Evolutionary conservation across 2,329 filamentous ascomycete genomes (phyloP), one percentile per base, ranked within the genome.

Genomic region (Colletotrichum lupini): DNA sequence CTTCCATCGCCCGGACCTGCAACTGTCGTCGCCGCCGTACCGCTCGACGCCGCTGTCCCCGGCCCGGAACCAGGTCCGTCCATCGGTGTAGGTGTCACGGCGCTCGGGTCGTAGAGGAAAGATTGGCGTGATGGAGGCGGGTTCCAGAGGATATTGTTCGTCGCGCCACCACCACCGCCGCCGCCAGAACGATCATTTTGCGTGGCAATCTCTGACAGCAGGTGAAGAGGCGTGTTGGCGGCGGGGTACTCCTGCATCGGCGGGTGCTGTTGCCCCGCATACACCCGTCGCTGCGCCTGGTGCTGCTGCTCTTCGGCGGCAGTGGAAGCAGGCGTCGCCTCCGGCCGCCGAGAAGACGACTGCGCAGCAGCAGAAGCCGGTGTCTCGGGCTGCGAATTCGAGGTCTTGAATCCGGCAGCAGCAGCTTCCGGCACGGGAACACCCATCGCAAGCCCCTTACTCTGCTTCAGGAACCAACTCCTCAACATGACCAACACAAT

Each of bases 401-500:
- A 19, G n/a, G 19, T 6, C 68, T 14, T 71, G 9, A 75, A 42
- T 26, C 9, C 14, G 8, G 63, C 49, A 32, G 35, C 14, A 11
- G 28, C 37, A 24, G n/a, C 60, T 42, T 74, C 76, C 73, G 56
- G 49, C 65, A n/a, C 42, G n/a, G 12, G 63, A 49, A 24, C 61
- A 2, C 52, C 68, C 26, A 58, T 46, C 24, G 68, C 61, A 3
- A 56, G 70, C 16, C 73, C 76, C 69, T 84, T 83, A 64, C 80
- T 82, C 72, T 88, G 86, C 76, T 90, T 85, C 78, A 88, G 80
- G 79, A 93, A 94, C 92, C 93, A 94, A 30, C 87, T 89, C 55
- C 90, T 89, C 30, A 95, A 83, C 91, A 95, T 92, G 62, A 88
- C 85, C 11, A 95, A 83, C 6, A 95, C 91, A 72, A 94, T 86